Base-by-base conservation (phyloP, 768 basidiomycete species). In the Kwoniella pini region DNA sequence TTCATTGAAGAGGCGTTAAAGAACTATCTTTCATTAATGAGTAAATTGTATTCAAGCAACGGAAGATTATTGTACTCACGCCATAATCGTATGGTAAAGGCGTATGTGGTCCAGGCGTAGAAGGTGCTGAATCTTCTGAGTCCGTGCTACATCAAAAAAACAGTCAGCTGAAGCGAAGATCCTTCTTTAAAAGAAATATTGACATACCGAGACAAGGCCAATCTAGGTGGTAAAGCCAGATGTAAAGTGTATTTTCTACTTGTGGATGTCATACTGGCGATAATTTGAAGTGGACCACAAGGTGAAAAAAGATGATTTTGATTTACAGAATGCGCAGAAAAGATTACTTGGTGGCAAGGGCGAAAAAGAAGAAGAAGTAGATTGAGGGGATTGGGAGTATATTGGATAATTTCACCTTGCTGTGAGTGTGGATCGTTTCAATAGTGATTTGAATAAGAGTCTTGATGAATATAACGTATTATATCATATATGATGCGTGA, bases 31-130 rank as follows among this genome's bases (percentile, higher is more conserved):
- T 36, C 33, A 15, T 36, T 15, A 36, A n/a, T n/a, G n/a, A n/a
- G n/a, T n/a, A n/a, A n/a, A n/a, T n/a, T 15, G 33, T 26, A 24
- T 58, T 27, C 33, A 36, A 36, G 33, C 7, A 7, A 36, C 33
- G 15, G 33, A 7, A 7, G 7, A 36, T 7, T 15, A 6, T 42
- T 6, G 40, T 7, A 48, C 57, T 40, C 31, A 60, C 54, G 3
- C 45, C 64, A 44, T 44, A 58, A 21, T 65, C 69, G 33, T 62
- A 64, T 19, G 72, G 72, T 10, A 68, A 27, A 6, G 72, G 72
- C 13, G 72, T 74, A 43, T 68, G 68, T 4, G 72, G 72, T 26
- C 52, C 51, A 38, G 68, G 62, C 43, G 68, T 67, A 11, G 28
- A 39, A 22, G 68, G 65, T 12, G 45, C 40, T 4, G 68, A 69